Conservation (phyloP, 2,329 filamentous ascomycete genomes). For the Cercospora canescens region DNA sequence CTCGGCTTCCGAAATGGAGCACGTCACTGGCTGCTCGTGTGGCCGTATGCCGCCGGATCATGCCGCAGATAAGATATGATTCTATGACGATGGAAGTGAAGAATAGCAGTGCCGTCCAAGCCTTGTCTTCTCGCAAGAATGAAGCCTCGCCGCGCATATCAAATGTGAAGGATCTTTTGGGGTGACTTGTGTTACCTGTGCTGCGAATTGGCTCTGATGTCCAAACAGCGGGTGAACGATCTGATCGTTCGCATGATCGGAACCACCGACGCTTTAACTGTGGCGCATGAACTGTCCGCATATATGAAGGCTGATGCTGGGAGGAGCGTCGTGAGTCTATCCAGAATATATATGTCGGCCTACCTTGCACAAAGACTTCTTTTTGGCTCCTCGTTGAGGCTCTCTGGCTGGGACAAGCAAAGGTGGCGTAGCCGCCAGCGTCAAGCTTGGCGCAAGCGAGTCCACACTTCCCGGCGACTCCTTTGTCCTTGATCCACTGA, state of each 20-base stretch:
- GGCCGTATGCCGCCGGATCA: background rate
- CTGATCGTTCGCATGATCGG: background rate
- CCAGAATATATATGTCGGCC: background rate
- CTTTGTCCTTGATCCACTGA: background rate
- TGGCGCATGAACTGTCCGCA: background rate
- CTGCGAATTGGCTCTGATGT: background rate
- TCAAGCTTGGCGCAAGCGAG: background rate
- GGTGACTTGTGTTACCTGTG: background rate
- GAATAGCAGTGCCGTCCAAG: background rate
- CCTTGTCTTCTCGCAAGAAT: background rate
- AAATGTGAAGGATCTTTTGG: background rate
- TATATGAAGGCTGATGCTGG: background rate
- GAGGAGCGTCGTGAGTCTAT: background rate
- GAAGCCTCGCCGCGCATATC: background rate
- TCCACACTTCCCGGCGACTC: background rate
- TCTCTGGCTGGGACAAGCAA: background rate
- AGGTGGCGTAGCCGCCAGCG: background rate
- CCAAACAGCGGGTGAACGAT: background rate
- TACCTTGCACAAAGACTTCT: background rate
- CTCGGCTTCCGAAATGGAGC: background rate
- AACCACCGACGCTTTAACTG: background rate
- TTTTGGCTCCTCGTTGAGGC: background rate
- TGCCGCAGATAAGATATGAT: conserved; percentile 8
- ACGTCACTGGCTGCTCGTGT: background rate
- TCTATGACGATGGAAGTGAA: background rate